These are phyloP conservation scores for Colletotrichum sublineola DNA, from an alignment of 2,329 filamentous ascomycete species.

Conservation along the genomic window DNA sequence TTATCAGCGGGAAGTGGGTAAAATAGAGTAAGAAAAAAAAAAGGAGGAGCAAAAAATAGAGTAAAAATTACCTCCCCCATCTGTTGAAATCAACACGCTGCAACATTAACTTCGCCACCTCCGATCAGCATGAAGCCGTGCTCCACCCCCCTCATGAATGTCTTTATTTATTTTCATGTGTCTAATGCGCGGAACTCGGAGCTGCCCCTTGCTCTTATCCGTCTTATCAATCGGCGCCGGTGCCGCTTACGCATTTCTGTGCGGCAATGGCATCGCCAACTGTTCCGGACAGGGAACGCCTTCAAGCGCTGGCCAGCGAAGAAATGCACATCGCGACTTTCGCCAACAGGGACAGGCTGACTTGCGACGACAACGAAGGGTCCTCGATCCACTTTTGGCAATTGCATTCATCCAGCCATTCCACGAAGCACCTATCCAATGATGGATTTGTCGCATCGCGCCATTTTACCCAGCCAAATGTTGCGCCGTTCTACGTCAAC, in stretches of 20 bases:
- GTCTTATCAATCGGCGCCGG: conserved; percentile 12
- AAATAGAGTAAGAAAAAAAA: not conserved
- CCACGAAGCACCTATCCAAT: conserved; percentile 12
- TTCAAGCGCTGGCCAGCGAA: conserved; percentile 15
- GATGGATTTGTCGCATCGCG: not conserved
- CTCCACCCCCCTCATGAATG: not conserved
- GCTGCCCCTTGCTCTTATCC: conserved; percentile 21
- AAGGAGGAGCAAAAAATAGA: too few relatives aligned
- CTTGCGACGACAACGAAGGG: not conserved
- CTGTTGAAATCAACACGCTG: conserved; percentile 16
- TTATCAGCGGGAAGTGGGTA: not conserved
- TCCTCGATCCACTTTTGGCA: not conserved
- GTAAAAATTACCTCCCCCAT: not conserved
- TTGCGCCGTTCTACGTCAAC: conserved; percentile 1
- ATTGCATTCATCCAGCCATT: not conserved
- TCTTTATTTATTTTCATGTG: not conserved
- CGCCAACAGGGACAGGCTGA: conserved; percentile 2
- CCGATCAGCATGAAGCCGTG: not conserved
- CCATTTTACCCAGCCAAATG: not conserved
- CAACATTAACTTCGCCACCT: conserved; percentile 27
- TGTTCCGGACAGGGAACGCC: conserved; percentile 20
- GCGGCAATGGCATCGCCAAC: not conserved
- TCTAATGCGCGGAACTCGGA: conserved; percentile 5
- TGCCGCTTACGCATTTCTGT: conserved; percentile 4
- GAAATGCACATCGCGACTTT: conserved; percentile 1